Evolutionary conservation across 1,139 yeast genomes (phyloP), one percentile per base, ranked within the genome.

Genomic region (Candida pseudoviswanathii): DNA sequence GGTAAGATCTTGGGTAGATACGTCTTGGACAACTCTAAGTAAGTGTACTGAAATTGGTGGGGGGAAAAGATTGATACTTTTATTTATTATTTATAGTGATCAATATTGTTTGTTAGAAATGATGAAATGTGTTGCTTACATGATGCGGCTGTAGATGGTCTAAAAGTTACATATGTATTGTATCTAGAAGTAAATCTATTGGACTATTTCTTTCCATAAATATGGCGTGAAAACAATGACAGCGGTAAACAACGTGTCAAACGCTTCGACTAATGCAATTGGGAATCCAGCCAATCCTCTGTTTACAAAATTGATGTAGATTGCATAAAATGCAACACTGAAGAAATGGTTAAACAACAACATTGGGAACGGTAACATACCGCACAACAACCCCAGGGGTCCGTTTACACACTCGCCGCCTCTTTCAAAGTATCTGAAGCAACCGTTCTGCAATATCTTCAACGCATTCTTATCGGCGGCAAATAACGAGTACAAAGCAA

Each of bases 401-500:
- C 87, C 87, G 22, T 70, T 65, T 26, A 89, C 82, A 62, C 92
- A 87, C 48, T 77, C 84, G 21, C 97, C 98, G 33, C 98, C 99
- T 48, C 82, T 77, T 63, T 78, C 71, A 74, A 94, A 91, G 69
- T 95, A 94, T 54, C 75, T 73, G 77, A 91, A 91, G 68, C 99
- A 94, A 8, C 99, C 99, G 46, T 72, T 74, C 70, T 92, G 98
- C 55, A 94, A 75, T 41, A 89, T 80, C 55, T 71, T 71, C 55
- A 94, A 75, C 49, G 89, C 75, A 33, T 71, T 70, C 49, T 78
- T 80, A 58, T 89, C 89, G 21, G 98, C 98, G 3, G 97, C 96
- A 67, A 95, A 94, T 51, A 94, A 75, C 1, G 95, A 77, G 70
- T 89, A 94, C 49, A 94, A 77, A 0, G 99, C 97, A 61, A 92